Conservation (phyloP, 2,329 filamentous ascomycete species). For the Apiospora hydei region DNA sequence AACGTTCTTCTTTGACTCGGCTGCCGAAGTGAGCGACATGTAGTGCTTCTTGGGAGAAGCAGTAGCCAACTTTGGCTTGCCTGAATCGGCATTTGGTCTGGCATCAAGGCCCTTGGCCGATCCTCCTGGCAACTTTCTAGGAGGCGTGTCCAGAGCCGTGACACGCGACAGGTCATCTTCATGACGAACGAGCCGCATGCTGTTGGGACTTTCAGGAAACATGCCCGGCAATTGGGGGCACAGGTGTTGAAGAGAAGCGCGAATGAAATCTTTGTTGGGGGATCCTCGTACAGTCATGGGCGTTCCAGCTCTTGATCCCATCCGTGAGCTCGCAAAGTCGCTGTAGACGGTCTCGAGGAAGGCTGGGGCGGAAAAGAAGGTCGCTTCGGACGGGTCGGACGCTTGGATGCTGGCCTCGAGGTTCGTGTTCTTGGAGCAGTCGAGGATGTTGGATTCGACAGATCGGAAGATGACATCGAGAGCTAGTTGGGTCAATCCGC, state of each 20-base stretch:
- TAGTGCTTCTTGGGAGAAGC: constrained; percentile 46
- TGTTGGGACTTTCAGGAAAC: constrained; percentile 45
- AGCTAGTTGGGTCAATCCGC: constrained; percentile 89
- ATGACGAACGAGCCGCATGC: constrained; percentile 51
- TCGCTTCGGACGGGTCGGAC: constrained; percentile 82
- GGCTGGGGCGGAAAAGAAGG: constrained; percentile 73
- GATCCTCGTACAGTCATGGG: constrained; percentile 69
- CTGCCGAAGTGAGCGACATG: constrained; percentile 55
- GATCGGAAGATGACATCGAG: constrained; percentile 90
- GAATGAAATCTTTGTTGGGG: constrained; percentile 51
- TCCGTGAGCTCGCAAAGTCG: constrained; percentile 65
- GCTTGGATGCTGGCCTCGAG: constrained; percentile 77
- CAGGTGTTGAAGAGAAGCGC: constrained; percentile 46
- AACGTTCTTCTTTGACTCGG: constrained; percentile 50
- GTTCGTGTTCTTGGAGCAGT: constrained; percentile 62
- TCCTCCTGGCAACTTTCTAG: constrained; percentile 31
- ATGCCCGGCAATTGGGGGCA: constrained; percentile 35
- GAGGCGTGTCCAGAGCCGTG: constrained; percentile 38
- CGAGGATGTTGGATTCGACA: constrained; percentile 74
- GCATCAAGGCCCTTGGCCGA: not conserved
- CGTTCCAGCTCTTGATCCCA: constrained; percentile 71
- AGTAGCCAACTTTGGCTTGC: constrained; percentile 43
- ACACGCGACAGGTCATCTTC: constrained; percentile 38
- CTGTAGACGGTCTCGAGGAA: constrained; percentile 83
- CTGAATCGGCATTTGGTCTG: constrained; percentile 29